Base-by-base conservation (phyloP, 2,329 filamentous ascomycete genomes). In the Aspergillus persii region DNA sequence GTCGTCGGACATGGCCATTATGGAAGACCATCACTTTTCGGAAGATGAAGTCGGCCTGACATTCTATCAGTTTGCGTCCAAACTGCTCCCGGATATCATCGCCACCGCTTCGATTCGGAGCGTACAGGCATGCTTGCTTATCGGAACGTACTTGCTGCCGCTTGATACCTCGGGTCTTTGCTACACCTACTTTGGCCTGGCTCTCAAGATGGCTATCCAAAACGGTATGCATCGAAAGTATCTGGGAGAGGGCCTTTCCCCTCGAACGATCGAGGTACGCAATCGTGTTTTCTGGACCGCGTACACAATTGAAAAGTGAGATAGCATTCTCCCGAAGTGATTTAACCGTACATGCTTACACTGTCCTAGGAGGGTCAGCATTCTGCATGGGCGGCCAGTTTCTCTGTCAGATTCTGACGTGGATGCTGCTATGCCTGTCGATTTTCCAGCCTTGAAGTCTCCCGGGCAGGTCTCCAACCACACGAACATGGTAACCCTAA, bases 201-300 rank as follows among this genome's bases (percentile, higher is more conserved):
- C 82, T 2, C 73, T 85, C 47, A 84, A 84, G 60, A 73, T 86
- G 59, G 84, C 83, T 1, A 84, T 86, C 12, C 83, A 85, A 61
- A 86, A 86, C 65, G 84, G 84, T 8, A 84, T 86, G 83, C 84
- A 86, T 63, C 76, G 84, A 52, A 80, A 76, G 56, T 82, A 80
- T 58, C 72, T 77, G 1, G 80, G 79, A 1, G 77, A 79, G 53
- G 79, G 76, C 0, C 73, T 84, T 9, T 79, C 81, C 31, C 71
- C 78, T 9, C 75, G 76, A 31, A 79, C 82, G 60, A 74, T 81
- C 12, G 83, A 85, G 72, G 80, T 78, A 3, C 76, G 83, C 18
- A 84, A 84, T 64, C 77, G 83, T 2, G 80, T 85, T 8, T 85
- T 83, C 75, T 85, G 83, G 83, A 84, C 82, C 3, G 78, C 78